Evolutionary conservation across 306 rosid genomes (phyloP).

Genomic region (Alnus glutinosa): DNA sequence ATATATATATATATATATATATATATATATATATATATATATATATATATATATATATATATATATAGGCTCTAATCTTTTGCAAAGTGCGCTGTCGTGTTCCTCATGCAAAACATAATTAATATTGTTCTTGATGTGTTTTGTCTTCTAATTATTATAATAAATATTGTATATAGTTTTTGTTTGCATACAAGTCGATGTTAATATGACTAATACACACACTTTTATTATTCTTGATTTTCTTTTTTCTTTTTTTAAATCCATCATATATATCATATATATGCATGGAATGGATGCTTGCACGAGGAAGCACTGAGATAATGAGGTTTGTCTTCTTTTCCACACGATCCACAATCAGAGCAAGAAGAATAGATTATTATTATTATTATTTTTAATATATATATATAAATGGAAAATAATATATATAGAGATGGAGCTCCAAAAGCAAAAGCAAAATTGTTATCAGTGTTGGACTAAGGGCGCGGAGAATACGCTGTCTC

Average conservation of each 20-base stretch:
- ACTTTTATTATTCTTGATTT: background rate
- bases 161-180: background rate
- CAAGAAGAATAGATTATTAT: background rate
- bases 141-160: conserved; percentile 25
- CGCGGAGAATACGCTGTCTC: conserved; percentile 18
- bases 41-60: too few relatives aligned
- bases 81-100: conserved; percentile 47
- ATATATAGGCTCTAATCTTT: conserved; percentile 17
- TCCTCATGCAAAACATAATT: conserved; percentile 40
- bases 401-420: background rate
- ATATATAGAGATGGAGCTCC: background rate
- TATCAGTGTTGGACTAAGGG: conserved; percentile 9
- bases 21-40: too few relatives aligned
- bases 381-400: too few relatives aligned
- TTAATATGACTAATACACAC: background rate
- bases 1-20: too few relatives aligned
- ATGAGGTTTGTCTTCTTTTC: conserved; percentile 5
- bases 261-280: conserved; percentile 14
- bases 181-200: background rate
- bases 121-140: conserved; percentile 29
- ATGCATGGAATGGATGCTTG: conserved; percentile 58
- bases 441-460: conserved; percentile 12
- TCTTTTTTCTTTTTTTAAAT: conserved; percentile 1
- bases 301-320: conserved; percentile 38
- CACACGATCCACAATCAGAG: background rate